Base-by-base conservation (phyloP, 805 yeast species). In the Nakazawaea wyomingensis region DNA sequence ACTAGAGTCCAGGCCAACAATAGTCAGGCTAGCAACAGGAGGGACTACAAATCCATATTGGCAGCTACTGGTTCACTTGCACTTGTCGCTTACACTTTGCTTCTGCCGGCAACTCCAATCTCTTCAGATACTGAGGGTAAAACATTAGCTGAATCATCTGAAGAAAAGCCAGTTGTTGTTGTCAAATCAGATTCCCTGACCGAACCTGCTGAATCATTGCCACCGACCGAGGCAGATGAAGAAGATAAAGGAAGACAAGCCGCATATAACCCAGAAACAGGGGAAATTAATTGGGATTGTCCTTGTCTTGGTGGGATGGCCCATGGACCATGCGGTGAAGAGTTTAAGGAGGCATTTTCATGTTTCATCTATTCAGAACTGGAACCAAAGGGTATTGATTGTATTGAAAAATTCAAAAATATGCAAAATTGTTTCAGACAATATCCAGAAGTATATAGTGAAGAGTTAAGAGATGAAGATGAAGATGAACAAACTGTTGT, bases 271-370 rank as follows among this genome's bases (percentile, higher is more conserved):
- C 97, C 97, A 24, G 96, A 86, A 56, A 93, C 99, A 3, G 99
- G 99, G 24, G 98, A 91, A 62, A 93, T 93, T 66, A 91, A 93
- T 77, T 93, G 99, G 99, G 98, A 93, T 60, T 93, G 99, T 64
- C 98, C 99, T n/a, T 91, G 98, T 65, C 71, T 93, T 39, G 99
- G 98, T 27, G 99, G 99, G 33, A 88, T 93, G 97, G 98, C 99
- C 26, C 74, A 90, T 51, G 99, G 99, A 0, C 98, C 99, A 44
- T 93, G 99, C 68, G 99, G 99, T 45, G 90, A 82, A 55, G 96
- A 89, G 66, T 88, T 88, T 72, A 88, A 86, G 67, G 88, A 78
- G 41, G 98, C 99, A 0, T 93, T 93, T 62, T 74, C 95, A 8
- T 93, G 99, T 63, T 93, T 93, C 59, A 91, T 93, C 34, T 89